A percentile compares a stretch with the other conserved stretches of the same genome.
These are phyloP conservation scores for Trichophyton verrucosum DNA, from an alignment of 2,329 filamentous ascomycete species.

Conservation along the genomic window DNA sequence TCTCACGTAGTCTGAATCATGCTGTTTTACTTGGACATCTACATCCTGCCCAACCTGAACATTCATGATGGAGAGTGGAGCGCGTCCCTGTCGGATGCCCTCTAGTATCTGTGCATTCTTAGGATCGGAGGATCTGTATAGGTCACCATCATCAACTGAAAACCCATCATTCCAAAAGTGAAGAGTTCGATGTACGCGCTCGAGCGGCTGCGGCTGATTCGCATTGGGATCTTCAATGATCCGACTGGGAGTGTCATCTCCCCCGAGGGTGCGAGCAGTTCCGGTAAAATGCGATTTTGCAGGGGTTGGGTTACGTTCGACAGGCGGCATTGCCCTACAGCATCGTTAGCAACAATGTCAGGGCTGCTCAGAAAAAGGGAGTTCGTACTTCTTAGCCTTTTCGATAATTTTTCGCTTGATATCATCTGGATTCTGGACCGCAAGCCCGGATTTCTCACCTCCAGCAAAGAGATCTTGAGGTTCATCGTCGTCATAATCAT, in stretches of 20 bases:
- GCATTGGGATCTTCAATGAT: conserved; percentile 42
- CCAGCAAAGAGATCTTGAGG: conserved; percentile 50
- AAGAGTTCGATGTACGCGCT: conserved; percentile 45
- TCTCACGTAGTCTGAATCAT: conserved; percentile 50
- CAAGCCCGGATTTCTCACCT: conserved; percentile 56
- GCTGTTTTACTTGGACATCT: conserved; percentile 52
- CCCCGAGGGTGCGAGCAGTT: conserved; percentile 51
- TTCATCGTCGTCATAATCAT: conserved; percentile 40
- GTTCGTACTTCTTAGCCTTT: conserved; percentile 30
- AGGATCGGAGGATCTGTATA: conserved; percentile 52
- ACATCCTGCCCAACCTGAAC: conserved; percentile 52
- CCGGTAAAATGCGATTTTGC: conserved; percentile 43
- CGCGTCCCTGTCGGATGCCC: conserved; percentile 51
- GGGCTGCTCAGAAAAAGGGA: conserved; percentile 2
- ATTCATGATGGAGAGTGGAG: conserved; percentile 51
- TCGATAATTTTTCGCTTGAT: conserved; percentile 40
- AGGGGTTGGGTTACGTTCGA: conserved; percentile 34
- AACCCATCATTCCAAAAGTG: conserved; percentile 56
- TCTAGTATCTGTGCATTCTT: conserved; percentile 49
- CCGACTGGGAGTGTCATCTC: conserved; percentile 49
- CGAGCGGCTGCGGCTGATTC: conserved; percentile 27
- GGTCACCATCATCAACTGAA: conserved; percentile 52
- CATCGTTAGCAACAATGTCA: background rate
- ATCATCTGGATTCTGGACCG: conserved; percentile 52
- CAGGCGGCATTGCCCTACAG: conserved; percentile 11